Percentiles rank a stretch among this genome's conserved stretches.
Evolutionary conservation across 2,329 filamentous ascomycete species (phyloP).

Genomic region (Trichoderma sp.): DNA sequence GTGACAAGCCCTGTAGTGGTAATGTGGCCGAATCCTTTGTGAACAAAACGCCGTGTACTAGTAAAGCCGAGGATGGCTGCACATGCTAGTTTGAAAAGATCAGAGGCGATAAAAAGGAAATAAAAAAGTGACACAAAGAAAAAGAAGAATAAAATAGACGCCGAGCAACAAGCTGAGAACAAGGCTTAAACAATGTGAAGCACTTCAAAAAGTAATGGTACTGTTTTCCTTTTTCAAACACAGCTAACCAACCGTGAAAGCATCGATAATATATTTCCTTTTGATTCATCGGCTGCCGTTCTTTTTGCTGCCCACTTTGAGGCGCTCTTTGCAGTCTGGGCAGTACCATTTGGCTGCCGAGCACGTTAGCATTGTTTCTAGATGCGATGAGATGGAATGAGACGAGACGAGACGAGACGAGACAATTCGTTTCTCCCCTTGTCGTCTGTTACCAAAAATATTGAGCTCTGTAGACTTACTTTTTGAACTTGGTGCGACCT

Average conservation of each 20-base stretch:
- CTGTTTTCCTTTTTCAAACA: not conserved
- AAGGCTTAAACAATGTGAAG: not conserved
- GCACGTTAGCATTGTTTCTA: slow-evolving; percentile 1
- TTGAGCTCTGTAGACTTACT: slow-evolving; percentile 53
- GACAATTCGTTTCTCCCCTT: not conserved
- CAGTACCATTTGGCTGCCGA: slow-evolving; percentile 76
- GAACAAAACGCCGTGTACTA: slow-evolving; percentile 20
- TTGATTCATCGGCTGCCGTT: slow-evolving; percentile 45
- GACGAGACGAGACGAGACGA: too few species aligned
- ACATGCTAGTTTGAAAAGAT: not conserved
- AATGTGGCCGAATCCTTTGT: slow-evolving; percentile 14
- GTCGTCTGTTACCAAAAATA: too few species aligned
- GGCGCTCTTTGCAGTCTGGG: slow-evolving; percentile 71
- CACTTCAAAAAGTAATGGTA: not conserved
- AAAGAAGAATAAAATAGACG: not conserved
- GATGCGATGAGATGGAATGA: not conserved
- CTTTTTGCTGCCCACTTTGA: slow-evolving; percentile 59
- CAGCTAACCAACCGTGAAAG: not conserved
- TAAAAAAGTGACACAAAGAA: not conserved
- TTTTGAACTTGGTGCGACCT: slow-evolving; percentile 74
- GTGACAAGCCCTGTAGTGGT: slow-evolving; percentile 19
- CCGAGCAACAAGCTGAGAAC: slow-evolving; percentile 2
- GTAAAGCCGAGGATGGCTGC: not conserved
- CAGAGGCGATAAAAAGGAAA: not conserved
- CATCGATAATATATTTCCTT: not conserved